Evolutionary conservation across 495 filamentous ascomycete species (phyloP), one percentile per base, ranked within the genome.

Genomic region (Aspergillus cristatus): DNA sequence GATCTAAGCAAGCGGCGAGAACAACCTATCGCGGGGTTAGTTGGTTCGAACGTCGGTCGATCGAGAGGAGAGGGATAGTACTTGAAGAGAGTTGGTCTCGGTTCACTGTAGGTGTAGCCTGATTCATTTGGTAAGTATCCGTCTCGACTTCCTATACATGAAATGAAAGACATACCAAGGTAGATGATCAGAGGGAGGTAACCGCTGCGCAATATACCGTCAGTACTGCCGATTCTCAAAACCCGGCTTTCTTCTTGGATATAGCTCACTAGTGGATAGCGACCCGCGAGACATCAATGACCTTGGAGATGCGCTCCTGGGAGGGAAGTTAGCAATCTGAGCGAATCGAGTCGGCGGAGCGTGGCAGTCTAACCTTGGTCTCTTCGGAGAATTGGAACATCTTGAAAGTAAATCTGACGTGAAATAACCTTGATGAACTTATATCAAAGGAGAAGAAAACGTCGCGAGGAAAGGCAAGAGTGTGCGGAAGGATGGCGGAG

Each of bases 171-270:
- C 76, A 49, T 80, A 94, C 87, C 91, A 48, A 98, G 82, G 65
- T 96, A 98, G 63, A 98, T 71, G 59, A 98, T 93, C 64, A 98
- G 66, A 57, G 91, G 91, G 32, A 98, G 74, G 59, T 96, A 98
- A 61, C 91, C 91, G 70, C 89, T 94, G 51, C 43, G 48, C 15
- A 11, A 38, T 38, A 30, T 17, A 18, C 22, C 32, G 62, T 75
- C 38, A 72, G 64, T 46, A 28, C 10, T 18, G 14, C 35, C 29
- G 31, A 28, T 6, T 28, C 32, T 40, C 46, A 40, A 36, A 30
- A 41, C 35, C 26, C 37, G 20, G 7, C 26, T 24, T 4, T 24
- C 38, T 40, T 28, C 38, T 40, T 28, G 34, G n/a, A 34, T 28
- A 7, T 6, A 14, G 45, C 61, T 62, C 42, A 94, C 89, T 97